Evolutionary conservation across 306 rosid genomes (phyloP).

Genomic region (Trifolium subterraneum): DNA sequence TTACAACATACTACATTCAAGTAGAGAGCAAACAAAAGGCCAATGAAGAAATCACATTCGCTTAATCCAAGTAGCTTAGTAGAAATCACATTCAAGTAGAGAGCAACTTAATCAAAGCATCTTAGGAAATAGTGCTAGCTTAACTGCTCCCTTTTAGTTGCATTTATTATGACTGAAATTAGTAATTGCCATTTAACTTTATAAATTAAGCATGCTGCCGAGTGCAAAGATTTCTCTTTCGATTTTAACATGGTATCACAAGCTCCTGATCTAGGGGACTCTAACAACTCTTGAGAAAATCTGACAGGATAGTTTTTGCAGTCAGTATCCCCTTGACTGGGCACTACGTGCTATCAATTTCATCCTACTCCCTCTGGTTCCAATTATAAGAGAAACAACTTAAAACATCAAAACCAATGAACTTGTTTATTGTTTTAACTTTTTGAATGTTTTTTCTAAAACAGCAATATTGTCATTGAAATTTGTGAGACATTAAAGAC

Average conservation of each 20-base stretch:
- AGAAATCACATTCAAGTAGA: no score
- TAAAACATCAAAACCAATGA: no score
- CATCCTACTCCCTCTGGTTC: no score
- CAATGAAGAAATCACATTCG: no score
- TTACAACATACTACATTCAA: background rate
- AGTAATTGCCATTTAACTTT: background rate
- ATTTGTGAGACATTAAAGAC: no score
- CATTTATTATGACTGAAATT: background rate
- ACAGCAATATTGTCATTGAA: no score
- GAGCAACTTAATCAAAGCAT: background rate
- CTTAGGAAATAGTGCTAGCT: background rate
- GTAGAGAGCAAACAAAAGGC: no score
- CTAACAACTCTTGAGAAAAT: background rate
- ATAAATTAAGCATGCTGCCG: background rate
- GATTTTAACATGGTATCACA: background rate
- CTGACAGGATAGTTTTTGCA: background rate
- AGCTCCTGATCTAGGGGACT: conserved; percentile 1
- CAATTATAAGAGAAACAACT: no score
- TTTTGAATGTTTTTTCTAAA: no score
- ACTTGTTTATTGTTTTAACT: no score
- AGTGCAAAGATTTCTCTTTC: background rate
- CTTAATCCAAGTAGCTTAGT: background rate
- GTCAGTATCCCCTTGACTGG: background rate
- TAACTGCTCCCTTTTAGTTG: background rate
- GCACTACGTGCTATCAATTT: background rate